Evolutionary conservation across 805 yeast genomes (phyloP).

Genomic region (Wickerhamomyces queroliae): DNA sequence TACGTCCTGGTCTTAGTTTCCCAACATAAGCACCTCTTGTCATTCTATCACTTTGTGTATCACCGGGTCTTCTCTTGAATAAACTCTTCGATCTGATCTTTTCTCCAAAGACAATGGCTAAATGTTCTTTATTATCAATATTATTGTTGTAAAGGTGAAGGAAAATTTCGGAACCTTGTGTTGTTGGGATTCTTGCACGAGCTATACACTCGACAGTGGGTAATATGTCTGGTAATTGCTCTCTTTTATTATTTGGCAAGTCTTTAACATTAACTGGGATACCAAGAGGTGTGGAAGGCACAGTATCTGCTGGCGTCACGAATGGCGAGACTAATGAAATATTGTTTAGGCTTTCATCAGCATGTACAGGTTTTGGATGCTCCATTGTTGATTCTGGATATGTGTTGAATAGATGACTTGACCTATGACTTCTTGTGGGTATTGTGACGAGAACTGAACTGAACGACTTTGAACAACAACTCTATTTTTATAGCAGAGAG

Average conservation of each 20-base stretch:
- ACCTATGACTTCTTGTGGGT: neutral
- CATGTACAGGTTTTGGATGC: constrained; percentile 14
- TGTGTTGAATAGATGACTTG: neutral
- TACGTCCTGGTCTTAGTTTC: constrained; percentile 80
- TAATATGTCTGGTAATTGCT: constrained; percentile 44
- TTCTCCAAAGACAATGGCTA: constrained; percentile 96
- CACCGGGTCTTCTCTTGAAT: constrained; percentile 55
- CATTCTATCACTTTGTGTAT: constrained; percentile 90
- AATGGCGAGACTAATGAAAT: constrained; percentile 37
- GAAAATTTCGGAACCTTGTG: constrained; percentile 90
- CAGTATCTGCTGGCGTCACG: constrained; percentile 24
- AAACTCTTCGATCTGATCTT: constrained; percentile 75
- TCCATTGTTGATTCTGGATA: constrained; percentile 2
- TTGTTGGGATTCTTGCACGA: constrained; percentile 94
- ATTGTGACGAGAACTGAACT: neutral
- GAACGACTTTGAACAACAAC: neutral
- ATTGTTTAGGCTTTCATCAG: constrained; percentile 21
- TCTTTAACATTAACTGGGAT: constrained; percentile 15
- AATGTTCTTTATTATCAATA: constrained; percentile 86
- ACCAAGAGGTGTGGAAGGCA: constrained; percentile 22
- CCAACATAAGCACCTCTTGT: constrained; percentile 98
- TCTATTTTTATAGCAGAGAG: too few relatives aligned
- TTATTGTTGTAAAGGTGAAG: constrained; percentile 84
- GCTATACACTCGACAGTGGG: constrained; percentile 86
- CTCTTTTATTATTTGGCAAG: constrained; percentile 22